Conservation (phyloP, 306 rosid species). For the Betula pendula region DNA sequence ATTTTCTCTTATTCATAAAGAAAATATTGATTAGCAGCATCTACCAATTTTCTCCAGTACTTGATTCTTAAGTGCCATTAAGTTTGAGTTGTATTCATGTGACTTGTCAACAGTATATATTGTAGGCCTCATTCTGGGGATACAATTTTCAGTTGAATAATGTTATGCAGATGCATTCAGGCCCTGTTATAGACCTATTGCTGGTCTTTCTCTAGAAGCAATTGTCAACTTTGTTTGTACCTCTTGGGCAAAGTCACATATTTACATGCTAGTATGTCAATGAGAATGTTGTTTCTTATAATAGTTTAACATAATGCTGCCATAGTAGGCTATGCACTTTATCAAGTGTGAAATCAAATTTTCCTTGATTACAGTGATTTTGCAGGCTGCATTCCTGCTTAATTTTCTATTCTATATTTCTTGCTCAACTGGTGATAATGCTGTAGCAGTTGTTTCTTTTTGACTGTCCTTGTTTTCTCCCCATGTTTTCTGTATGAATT, state of each 20-base stretch:
- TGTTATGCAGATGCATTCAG: not conserved
- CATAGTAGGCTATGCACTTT: not conserved
- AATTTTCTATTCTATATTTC: not conserved
- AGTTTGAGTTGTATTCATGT: not conserved
- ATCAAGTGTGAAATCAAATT: slow-evolving; percentile 6
- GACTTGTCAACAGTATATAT: not conserved
- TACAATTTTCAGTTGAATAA: not conserved
- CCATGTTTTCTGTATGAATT: slow-evolving; percentile 26
- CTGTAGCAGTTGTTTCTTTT: slow-evolving; percentile 1
- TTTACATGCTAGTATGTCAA: not conserved
- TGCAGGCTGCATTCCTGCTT: not conserved
- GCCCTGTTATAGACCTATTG: not conserved
- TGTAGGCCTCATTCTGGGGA: not conserved
- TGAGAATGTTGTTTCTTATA: slow-evolving; percentile 4
- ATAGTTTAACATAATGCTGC: not conserved
- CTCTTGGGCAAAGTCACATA: not conserved
- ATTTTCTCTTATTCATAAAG: too few species aligned
- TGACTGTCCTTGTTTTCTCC: not conserved
- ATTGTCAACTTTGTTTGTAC: not conserved
- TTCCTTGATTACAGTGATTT: slow-evolving; percentile 9
- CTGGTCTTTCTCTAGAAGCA: not conserved
- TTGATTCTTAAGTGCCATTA: too few species aligned
- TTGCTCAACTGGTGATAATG: not conserved
- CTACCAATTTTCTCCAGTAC: too few species aligned
- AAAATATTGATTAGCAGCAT: too few species aligned